Evolutionary conservation across 805 yeast genomes (phyloP), one percentile per base, ranked within the genome.

Genomic region (Monosporozyma servazzii): DNA sequence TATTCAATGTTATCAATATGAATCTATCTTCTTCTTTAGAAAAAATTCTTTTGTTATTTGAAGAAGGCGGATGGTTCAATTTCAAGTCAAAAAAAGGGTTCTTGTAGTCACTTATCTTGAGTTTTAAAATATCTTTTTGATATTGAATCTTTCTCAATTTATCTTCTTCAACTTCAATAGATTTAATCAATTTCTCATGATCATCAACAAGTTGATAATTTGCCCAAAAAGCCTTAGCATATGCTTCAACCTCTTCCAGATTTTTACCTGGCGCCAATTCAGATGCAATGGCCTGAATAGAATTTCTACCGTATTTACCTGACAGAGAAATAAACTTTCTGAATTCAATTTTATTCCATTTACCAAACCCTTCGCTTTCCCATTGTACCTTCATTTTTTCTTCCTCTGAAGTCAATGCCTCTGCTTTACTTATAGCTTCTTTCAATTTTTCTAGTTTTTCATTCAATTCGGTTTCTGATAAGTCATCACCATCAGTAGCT

Each of bases 1-100:
- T 75, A 70, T 84, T 82, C 63, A 88, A 71, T 70, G 86, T 89
- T 13, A 89, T 80, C 52, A 93, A 71, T 59, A 93, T 69, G 66
- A 86, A 93, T 59, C 97, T 75, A 67, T 93, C 99, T 65, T 93
- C 98, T 54, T 87, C 96, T 49, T 88, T 96, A 33, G 88, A 80
- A 68, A 82, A 91, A 2, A 85, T 78, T 62, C 84, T 81, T 40
- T 58, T 58, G 41, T 58, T 58, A 36, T 48, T 54, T 3, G 85
- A 76, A 2, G 81, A 77, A 5, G 95, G 88, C 3, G 96, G 96
- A 54, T 75, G 78, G 55, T 81, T 80, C 53, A 91, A 75, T 27
- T 69, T 75, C 56, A 91, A 71, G 59, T 91, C 95, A 66, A 86
- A 88, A 55, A 91, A 72, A n/a, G 99, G 99, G 54, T 82, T 82